Percentiles rank a stretch among this genome's conserved stretches.
Evolutionary conservation across 176 grass and related monocot genomes (phyloP).

Genomic region (Hsuehochloa calcarea): DNA sequence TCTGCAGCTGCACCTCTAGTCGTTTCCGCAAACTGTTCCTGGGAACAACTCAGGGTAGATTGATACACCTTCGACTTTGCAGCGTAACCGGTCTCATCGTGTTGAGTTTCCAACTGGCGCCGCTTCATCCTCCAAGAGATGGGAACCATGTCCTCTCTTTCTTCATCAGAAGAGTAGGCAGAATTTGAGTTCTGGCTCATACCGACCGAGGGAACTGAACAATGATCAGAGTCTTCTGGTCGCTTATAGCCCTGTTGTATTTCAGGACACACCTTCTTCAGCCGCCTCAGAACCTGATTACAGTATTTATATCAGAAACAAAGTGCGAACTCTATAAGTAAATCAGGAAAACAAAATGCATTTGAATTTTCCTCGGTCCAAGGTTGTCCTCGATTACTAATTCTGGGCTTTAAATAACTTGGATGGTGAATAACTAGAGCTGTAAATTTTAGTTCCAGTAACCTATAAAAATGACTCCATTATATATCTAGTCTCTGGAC

Average conservation of each 20-base stretch:
- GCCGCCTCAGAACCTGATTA: slow-evolving; percentile 69
- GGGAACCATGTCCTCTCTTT: slow-evolving; percentile 47
- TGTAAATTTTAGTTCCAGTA: neutral
- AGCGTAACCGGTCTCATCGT: neutral
- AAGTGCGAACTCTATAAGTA: neutral
- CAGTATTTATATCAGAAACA: slow-evolving; percentile 22
- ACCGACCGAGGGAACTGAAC: neutral
- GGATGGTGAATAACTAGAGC: neutral
- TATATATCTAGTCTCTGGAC: neutral
- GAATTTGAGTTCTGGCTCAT: slow-evolving; percentile 17
- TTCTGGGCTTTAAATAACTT: neutral
- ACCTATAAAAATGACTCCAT: neutral
- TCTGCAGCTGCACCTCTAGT: slow-evolving; percentile 39
- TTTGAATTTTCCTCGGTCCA: neutral
- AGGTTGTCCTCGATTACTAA: neutral
- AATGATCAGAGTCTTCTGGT: slow-evolving; percentile 24
- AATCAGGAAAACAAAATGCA: neutral
- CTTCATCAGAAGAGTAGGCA: slow-evolving; percentile 35
- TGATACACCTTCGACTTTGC: slow-evolving; percentile 16
- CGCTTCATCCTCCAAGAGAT: slow-evolving; percentile 47
- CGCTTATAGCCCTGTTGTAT: slow-evolving; percentile 15
- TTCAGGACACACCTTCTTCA: slow-evolving; percentile 72
- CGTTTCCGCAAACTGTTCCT: neutral
- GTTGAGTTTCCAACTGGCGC: slow-evolving; percentile 26
- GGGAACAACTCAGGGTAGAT: slow-evolving; percentile 23